These are phyloP conservation scores for Raffaelea arxii DNA, from an alignment of 2,329 filamentous ascomycete genomes.

Conservation along the genomic window DNA sequence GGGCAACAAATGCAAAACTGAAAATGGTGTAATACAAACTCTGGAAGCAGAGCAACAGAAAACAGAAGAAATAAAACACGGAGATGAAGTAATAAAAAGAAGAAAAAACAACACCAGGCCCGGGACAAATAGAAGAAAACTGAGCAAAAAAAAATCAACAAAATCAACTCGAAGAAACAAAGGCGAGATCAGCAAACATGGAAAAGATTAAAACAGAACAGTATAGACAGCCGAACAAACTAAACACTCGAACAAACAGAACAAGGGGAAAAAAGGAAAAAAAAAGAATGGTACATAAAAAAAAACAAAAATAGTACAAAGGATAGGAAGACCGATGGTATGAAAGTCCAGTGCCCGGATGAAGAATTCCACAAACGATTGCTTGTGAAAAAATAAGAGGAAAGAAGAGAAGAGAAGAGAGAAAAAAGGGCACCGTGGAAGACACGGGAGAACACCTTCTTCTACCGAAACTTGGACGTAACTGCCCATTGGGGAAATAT, in stretches of 20 bases:
- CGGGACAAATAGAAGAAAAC: not conserved
- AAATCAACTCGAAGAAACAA: not conserved
- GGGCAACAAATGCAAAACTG: not conserved
- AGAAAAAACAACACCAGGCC: not conserved
- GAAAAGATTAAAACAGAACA: too few species aligned
- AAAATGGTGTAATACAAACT: not conserved
- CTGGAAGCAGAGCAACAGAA: not conserved
- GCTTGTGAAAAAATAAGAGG: not conserved
- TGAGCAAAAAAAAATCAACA: not conserved
- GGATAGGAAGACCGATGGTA: not conserved
- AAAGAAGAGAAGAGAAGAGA: not conserved
- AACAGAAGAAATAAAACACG: not conserved
- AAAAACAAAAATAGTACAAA: not conserved
- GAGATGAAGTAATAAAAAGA: not conserved
- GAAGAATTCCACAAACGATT: too few species aligned
- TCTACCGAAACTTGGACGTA: not conserved
- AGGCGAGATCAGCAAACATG: not conserved
- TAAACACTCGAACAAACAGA: too few species aligned
- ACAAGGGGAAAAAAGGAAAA: too few species aligned
- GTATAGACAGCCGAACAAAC: too few species aligned
- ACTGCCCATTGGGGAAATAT: slow-evolving; percentile 6
- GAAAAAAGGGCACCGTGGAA: not conserved
- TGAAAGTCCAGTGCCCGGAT: too few species aligned
- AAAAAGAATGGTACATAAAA: not conserved
- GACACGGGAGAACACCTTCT: too few species aligned